Percentiles rank a stretch among this genome's conserved stretches.
phyloP scores from a whole-genome alignment of 257 asterid genomes.

The Solanum commersonii region DNA sequence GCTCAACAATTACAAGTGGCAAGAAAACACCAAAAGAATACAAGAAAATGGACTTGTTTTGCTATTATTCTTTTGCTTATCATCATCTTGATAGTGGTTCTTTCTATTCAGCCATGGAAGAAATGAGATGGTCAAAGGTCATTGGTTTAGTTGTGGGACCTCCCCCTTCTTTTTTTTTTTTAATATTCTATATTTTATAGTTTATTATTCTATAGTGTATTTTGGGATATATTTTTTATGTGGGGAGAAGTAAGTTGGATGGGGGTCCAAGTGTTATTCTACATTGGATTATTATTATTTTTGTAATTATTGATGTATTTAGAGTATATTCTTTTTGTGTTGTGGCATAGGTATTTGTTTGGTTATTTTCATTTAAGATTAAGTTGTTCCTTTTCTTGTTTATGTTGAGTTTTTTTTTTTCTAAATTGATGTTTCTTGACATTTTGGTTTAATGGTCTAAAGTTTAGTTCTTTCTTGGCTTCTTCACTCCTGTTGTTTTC shows the following conservation, averaged over 20 bases:
- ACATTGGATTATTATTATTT: neutral
- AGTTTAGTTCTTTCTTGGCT: neutral
- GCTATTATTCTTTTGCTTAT: conserved; percentile 25
- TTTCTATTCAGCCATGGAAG: conserved; percentile 40
- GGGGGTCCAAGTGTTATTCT: neutral
- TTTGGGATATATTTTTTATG: neutral
- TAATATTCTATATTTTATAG: neutral
- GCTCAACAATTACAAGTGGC: conserved; percentile 25
- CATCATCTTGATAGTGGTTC: conserved; percentile 27
- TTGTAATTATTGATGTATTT: neutral
- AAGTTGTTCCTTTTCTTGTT: neutral
- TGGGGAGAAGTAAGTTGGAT: neutral
- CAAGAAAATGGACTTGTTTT: conserved; percentile 35
- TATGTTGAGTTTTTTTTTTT: neutral
- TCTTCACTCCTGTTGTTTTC: neutral
- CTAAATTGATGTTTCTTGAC: neutral
- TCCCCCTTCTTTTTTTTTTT: neutral
- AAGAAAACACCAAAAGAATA: conserved; percentile 30
- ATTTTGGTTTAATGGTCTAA: no score
- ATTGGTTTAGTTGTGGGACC: neutral
- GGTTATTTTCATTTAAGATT: neutral
- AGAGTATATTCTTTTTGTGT: neutral
- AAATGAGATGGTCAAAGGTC: neutral
- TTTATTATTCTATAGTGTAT: neutral
- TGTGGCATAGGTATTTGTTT: neutral